A percentile compares a stretch with the other conserved stretches of the same genome.
Evolutionary conservation across 169 alveolate genomes (phyloP).

Genomic region (Perkinsus olseni): DNA sequence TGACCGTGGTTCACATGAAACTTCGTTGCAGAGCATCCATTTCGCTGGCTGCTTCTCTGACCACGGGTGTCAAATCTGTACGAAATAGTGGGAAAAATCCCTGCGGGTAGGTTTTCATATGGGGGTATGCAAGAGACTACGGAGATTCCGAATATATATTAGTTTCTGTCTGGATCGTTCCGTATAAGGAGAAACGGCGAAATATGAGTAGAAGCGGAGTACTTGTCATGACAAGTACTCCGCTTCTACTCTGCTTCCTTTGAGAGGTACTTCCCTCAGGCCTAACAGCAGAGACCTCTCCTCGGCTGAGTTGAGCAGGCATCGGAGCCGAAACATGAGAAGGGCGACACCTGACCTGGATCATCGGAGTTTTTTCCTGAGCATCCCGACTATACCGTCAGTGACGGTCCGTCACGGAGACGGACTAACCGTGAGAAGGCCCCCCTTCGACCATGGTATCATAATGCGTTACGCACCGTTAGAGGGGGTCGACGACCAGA

Average conservation of each 20-base stretch:
- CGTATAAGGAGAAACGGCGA: too few species aligned
- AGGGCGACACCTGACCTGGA: neutral
- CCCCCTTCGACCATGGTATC: neutral
- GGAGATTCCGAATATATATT: too few species aligned
- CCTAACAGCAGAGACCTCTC: too few species aligned
- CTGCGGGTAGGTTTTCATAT: too few species aligned
- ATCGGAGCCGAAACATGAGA: neutral
- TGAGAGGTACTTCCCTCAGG: neutral
- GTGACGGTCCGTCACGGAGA: too few species aligned
- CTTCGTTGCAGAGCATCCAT: neutral
- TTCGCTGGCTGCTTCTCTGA: neutral
- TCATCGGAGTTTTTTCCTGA: neutral
- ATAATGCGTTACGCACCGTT: neutral
- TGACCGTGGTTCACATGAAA: neutral
- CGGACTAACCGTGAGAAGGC: neutral
- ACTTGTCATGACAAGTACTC: neutral
- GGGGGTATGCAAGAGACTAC: too few species aligned
- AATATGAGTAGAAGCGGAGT: neutral
- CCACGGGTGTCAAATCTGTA: too few species aligned
- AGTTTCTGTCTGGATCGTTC: too few species aligned
- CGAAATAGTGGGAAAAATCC: too few species aligned
- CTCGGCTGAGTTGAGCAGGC: too few species aligned
- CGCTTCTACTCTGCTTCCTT: neutral
- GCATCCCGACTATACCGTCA: neutral
- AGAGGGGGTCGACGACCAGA: neutral